phyloP scores from a whole-genome alignment of 2,329 filamentous ascomycete species.

The Talaromyces atroroseus region DNA sequence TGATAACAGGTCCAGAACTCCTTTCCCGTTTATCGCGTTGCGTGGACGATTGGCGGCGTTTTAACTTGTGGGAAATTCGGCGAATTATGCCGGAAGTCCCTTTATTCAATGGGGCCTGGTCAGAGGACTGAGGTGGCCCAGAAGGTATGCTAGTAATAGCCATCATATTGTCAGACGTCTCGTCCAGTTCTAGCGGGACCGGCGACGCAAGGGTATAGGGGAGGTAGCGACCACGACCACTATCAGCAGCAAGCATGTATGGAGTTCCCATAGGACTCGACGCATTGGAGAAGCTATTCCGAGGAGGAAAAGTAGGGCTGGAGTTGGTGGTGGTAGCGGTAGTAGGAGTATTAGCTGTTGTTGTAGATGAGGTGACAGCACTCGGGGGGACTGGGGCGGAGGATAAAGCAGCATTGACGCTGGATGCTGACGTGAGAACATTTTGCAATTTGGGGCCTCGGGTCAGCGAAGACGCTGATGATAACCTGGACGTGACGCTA shows the following conservation, averaged over 20 bases:
- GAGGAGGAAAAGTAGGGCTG: slow-evolving; percentile 23
- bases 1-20: slow-evolving; percentile 82
- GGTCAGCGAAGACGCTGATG: slow-evolving; percentile 22
- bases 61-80: slow-evolving; percentile 70
- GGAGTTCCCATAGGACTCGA: slow-evolving; percentile 34
- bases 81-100: slow-evolving; percentile 64
- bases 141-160: slow-evolving; percentile 3
- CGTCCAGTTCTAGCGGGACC: slow-evolving; percentile 64
- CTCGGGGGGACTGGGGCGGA: slow-evolving; percentile 21
- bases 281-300: slow-evolving; percentile 18
- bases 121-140: slow-evolving; percentile 35
- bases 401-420: slow-evolving; percentile 8
- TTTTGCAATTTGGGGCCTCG: slow-evolving; percentile 30
- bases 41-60: slow-evolving; percentile 71
- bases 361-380: slow-evolving; percentile 25
- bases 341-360: slow-evolving; percentile 2
- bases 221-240: slow-evolving; percentile 25
- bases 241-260: slow-evolving; percentile 29
- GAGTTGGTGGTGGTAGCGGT: slow-evolving; percentile 19
- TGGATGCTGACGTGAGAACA: slow-evolving; percentile 29
- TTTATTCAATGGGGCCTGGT: slow-evolving; percentile 36
- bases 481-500: slow-evolving; percentile 32
- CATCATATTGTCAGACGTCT: slow-evolving; percentile 53
- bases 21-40: slow-evolving; percentile 73
- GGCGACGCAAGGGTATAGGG: slow-evolving; percentile 32